These are phyloP conservation scores for Kurtzmaniella quercitrusa DNA, from an alignment of 1,139 yeast genomes.

Conservation along the genomic window DNA sequence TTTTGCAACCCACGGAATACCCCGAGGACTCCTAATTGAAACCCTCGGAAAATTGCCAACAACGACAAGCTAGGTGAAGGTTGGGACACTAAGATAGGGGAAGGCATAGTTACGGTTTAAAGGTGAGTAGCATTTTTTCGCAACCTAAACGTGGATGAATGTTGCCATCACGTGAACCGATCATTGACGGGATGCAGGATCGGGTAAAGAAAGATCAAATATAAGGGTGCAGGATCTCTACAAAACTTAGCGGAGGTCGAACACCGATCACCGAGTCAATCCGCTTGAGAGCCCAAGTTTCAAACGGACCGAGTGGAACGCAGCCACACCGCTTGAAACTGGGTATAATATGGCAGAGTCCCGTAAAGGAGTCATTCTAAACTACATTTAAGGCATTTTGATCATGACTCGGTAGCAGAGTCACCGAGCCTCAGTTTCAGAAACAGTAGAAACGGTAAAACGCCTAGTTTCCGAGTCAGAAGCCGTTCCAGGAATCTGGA, in stretches of 20 bases:
- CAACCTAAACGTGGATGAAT: background rate
- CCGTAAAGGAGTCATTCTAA: too few relatives aligned
- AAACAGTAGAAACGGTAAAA: background rate
- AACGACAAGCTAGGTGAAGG: conserved; percentile 32
- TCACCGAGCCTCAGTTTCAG: background rate
- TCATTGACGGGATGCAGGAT: too few relatives aligned
- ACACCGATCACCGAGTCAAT: too few relatives aligned
- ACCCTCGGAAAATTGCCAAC: conserved; percentile 47
- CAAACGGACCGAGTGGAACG: too few relatives aligned
- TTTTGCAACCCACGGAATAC: conserved; percentile 46
- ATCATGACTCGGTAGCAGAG: background rate
- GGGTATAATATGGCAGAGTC: too few relatives aligned
- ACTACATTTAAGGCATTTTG: background rate
- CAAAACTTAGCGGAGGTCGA: too few relatives aligned
- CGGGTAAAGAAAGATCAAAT: too few relatives aligned
- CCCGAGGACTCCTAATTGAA: conserved; percentile 50
- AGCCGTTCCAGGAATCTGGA: background rate
- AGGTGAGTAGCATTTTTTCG: background rate
- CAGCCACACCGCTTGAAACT: too few relatives aligned
- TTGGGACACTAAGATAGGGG: conserved; percentile 21
- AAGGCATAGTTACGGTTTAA: conserved; percentile 14
- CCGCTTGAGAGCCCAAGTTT: too few relatives aligned
- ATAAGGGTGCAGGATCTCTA: too few relatives aligned
- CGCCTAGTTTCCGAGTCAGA: background rate
- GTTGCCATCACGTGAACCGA: background rate